phyloP scores from a whole-genome alignment of 768 basidiomycete species.

The Lactarius sanguifluus region DNA sequence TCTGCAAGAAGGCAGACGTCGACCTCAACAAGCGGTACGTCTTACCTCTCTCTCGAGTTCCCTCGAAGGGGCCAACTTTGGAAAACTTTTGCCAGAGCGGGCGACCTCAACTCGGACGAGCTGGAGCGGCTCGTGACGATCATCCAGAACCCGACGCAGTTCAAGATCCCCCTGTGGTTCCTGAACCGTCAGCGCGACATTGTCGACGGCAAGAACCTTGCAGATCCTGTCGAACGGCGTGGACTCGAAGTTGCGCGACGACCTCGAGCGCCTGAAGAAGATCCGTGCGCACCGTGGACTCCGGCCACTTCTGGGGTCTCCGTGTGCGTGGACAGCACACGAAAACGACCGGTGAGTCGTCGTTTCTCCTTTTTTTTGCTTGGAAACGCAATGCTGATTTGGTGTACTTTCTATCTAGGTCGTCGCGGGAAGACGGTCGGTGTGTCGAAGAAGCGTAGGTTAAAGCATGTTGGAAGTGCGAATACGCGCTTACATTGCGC shows the following conservation, averaged over 20 bases:
- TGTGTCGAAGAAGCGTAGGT: slow-evolving; percentile 89
- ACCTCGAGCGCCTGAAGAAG: slow-evolving; percentile 98
- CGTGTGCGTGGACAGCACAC: slow-evolving; percentile 99
- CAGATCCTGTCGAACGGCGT: slow-evolving; percentile 96
- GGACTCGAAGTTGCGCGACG: slow-evolving; percentile 97
- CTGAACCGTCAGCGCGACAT: slow-evolving; percentile 99
- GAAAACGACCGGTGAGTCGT: slow-evolving; percentile 84
- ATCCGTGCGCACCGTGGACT: slow-evolving; percentile 96
- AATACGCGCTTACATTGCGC: slow-evolving; percentile 2
- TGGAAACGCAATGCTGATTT: neutral
- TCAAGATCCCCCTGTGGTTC: slow-evolving; percentile 99
- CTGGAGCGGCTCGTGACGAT: slow-evolving; percentile 98
- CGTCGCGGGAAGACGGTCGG: slow-evolving; percentile 95
- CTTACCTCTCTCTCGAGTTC: slow-evolving; percentile 16
- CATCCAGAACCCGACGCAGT: slow-evolving; percentile 98
- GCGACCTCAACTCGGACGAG: slow-evolving; percentile 99
- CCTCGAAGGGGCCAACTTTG: neutral
- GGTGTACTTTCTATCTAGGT: slow-evolving; percentile 45
- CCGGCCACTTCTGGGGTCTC: slow-evolving; percentile 90
- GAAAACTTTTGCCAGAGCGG: slow-evolving; percentile 59
- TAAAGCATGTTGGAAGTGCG: slow-evolving; percentile 34
- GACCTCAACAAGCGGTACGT: slow-evolving; percentile 96
- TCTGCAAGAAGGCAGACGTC: slow-evolving; percentile 99
- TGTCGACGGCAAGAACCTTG: slow-evolving; percentile 91
- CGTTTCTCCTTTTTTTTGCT: neutral